Percentiles rank a stretch among this genome's conserved stretches.
phyloP scores from a whole-genome alignment of 331 rosid genomes.

The Arachis monticola region DNA sequence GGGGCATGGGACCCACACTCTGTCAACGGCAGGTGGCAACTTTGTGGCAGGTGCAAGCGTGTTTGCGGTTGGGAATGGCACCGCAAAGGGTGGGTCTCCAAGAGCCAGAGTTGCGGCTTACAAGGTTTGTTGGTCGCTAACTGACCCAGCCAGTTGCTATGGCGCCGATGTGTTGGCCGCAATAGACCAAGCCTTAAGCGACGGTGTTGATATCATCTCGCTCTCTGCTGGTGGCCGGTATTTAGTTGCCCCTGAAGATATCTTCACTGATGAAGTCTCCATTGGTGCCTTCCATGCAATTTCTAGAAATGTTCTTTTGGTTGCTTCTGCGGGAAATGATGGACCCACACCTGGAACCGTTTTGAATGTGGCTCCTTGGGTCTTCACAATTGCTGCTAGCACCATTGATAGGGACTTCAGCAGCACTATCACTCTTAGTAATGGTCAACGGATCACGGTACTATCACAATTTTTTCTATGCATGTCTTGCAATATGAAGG shows the following conservation, averaged over 20 bases:
- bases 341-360: constrained; percentile 59
- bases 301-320: constrained; percentile 51
- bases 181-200: constrained; percentile 73
- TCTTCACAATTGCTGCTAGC: constrained; percentile 75
- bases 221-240: constrained; percentile 51
- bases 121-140: constrained; percentile 65
- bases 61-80: constrained; percentile 64
- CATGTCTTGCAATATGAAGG: no score
- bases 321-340: constrained; percentile 69
- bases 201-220: constrained; percentile 75
- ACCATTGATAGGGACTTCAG: constrained; percentile 32
- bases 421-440: not conserved
- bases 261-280: constrained; percentile 48
- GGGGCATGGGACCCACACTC: constrained; percentile 78
- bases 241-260: constrained; percentile 18
- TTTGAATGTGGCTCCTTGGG: constrained; percentile 69
- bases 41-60: constrained; percentile 49
- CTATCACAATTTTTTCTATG: no score
- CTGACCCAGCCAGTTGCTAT: constrained; percentile 38
- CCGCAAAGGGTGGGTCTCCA: constrained; percentile 87
- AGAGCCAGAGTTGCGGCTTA: constrained; percentile 71
- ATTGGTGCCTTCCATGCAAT: constrained; percentile 75
- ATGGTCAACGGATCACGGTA: not conserved
- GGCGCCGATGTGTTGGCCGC: constrained; percentile 68
- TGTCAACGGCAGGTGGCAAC: constrained; percentile 69